Evolutionary conservation across 257 asterid genomes (phyloP).

Genomic region (Jacaranda mimosifolia): DNA sequence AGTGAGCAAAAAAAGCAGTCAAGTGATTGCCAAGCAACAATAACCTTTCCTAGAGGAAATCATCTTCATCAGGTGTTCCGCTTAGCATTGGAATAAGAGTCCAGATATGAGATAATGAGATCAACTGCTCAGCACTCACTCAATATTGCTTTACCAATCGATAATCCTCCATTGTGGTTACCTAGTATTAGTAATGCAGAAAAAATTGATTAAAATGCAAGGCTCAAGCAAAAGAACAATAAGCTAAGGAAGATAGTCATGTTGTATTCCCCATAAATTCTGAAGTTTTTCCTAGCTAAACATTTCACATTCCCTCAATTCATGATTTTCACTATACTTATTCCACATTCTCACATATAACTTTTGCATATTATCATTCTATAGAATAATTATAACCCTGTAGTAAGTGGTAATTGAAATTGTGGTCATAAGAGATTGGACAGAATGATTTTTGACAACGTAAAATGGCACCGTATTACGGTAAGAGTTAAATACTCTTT

Average conservation of each 20-base stretch:
- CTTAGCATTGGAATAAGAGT: constrained; percentile 45
- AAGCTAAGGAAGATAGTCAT: not conserved
- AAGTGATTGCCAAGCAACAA: constrained; percentile 32
- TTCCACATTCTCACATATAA: not conserved
- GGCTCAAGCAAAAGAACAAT: no score
- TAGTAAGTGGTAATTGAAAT: constrained; percentile 6
- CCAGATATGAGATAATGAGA: constrained; percentile 81
- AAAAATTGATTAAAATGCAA: no score
- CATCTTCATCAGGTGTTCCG: constrained; percentile 24
- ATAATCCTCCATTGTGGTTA: constrained; percentile 91
- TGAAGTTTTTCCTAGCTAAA: constrained; percentile 16
- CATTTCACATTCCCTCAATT: constrained; percentile 20
- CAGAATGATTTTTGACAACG: not conserved
- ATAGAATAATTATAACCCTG: not conserved
- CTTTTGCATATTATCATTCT: not conserved
- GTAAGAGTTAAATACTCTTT: no score
- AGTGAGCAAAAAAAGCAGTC: not conserved
- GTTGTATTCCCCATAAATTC: not conserved
- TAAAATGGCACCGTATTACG: no score
- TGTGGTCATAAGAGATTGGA: constrained; percentile 6
- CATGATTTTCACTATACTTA: not conserved
- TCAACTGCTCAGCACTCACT: constrained; percentile 89
- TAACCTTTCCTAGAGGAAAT: not conserved
- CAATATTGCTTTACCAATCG: constrained; percentile 91
- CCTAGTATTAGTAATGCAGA: constrained; percentile 52